Conservation (phyloP, 768 basidiomycete genomes). For the Porphyrellus cyaneotinctus region DNA sequence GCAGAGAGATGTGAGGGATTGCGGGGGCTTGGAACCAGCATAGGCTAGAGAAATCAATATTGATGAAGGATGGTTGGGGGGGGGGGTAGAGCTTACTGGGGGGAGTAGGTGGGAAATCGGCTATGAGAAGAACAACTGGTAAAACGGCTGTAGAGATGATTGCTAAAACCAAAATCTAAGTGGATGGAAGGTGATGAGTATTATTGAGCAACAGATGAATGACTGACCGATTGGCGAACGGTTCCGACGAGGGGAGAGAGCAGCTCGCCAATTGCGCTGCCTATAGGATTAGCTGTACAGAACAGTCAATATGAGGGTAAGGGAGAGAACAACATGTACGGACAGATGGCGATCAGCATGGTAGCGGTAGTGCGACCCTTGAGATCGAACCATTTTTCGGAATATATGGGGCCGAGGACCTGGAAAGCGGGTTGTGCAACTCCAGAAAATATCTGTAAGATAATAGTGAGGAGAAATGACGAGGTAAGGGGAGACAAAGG, state of each 20-base stretch:
- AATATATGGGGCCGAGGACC: conserved; percentile 75
- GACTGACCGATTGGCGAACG: conserved; percentile 55
- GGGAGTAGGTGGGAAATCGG: conserved; percentile 63
- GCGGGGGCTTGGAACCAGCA: conserved; percentile 59
- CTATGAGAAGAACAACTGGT: conserved; percentile 58
- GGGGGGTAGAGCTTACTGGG: conserved; percentile 51
- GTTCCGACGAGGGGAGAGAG: conserved; percentile 59
- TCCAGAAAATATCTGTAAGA: conserved; percentile 51
- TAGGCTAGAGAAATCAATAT: conserved; percentile 44
- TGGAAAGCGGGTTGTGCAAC: conserved; percentile 72
- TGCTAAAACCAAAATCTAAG: conserved; percentile 64
- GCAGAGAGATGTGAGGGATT: conserved; percentile 49
- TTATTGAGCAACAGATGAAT: neutral
- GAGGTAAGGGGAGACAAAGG: neutral
- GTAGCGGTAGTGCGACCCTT: conserved; percentile 75
- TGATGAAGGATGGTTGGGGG: no score
- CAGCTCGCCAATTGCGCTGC: conserved; percentile 69
- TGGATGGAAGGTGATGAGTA: neutral
- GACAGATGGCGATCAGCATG: conserved; percentile 50
- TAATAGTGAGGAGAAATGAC: neutral
- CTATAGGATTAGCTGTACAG: conserved; percentile 63
- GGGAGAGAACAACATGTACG: neutral
- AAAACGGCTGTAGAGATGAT: conserved; percentile 62
- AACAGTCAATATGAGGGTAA: neutral
- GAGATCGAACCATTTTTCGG: conserved; percentile 80